A percentile compares a stretch with the other conserved stretches of the same genome.
phyloP scores from a whole-genome alignment of 2,329 filamentous ascomycete species.

The Beauveria caledonica region DNA sequence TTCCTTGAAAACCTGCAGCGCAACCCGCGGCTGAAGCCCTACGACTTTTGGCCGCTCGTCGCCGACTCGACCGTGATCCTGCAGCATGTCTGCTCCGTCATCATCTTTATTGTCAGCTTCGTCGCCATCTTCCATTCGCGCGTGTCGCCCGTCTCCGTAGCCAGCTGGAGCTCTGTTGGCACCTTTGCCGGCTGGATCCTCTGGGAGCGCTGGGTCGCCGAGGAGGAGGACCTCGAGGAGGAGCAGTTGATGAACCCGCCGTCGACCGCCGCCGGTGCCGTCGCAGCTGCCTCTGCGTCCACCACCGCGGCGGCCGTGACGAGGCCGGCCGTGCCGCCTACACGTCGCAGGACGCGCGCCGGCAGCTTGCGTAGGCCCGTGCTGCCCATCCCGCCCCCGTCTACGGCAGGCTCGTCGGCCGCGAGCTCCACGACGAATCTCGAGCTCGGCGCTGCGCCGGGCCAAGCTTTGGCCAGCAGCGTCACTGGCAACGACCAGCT shows the following conservation, averaged over 20 bases:
- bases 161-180: conserved; percentile 72
- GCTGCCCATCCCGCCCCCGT: conserved; percentile 16
- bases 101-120: conserved; percentile 91
- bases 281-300: conserved; percentile 15
- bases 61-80: conserved; percentile 94
- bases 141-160: conserved; percentile 83
- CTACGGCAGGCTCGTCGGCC: conserved; percentile 24
- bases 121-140: conserved; percentile 80
- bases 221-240: conserved; percentile 49
- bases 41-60: conserved; percentile 96
- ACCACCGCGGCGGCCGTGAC: neutral
- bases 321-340: neutral
- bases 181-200: conserved; percentile 84
- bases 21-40: conserved; percentile 86
- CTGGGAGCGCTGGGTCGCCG: conserved; percentile 84
- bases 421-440: conserved; percentile 42
- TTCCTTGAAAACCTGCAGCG: conserved; percentile 94
- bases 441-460: conserved; percentile 6
- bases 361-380: conserved; percentile 29
- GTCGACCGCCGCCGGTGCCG: conserved; percentile 25
- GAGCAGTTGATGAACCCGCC: conserved; percentile 22
- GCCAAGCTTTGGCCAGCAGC: neutral
- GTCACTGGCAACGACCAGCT: neutral
- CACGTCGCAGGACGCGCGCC: conserved; percentile 26
- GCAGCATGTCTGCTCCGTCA: conserved; percentile 91